phyloP scores from a whole-genome alignment of 768 basidiomycete species.

The Pleurotus djamor region DNA sequence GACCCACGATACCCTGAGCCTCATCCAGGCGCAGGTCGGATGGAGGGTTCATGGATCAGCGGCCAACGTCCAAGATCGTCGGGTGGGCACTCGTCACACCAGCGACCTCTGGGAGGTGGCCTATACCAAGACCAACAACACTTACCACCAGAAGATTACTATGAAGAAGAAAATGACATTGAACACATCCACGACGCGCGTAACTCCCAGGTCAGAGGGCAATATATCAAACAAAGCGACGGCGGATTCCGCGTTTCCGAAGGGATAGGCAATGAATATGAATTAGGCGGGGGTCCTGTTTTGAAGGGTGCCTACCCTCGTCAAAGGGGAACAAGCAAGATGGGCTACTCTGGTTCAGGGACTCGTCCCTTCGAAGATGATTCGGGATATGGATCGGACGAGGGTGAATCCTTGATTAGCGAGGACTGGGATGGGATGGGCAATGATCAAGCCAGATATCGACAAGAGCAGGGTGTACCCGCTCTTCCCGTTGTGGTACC shows the following conservation, averaged over 20 bases:
- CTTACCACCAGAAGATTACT: background rate
- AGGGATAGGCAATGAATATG: background rate
- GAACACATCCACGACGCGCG: background rate
- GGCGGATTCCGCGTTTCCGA: background rate
- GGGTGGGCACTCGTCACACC: background rate
- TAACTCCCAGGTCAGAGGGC: background rate
- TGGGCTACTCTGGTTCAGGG: background rate
- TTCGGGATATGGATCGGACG: slow-evolving; percentile 4
- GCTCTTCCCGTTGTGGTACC: background rate
- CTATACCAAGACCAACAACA: background rate
- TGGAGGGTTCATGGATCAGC: background rate
- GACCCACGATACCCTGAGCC: background rate
- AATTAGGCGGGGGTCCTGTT: background rate
- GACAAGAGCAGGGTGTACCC: background rate
- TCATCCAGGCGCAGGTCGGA: background rate
- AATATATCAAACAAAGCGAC: background rate
- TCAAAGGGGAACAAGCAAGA: background rate
- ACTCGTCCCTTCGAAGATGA: background rate
- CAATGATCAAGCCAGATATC: background rate
- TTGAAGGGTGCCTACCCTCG: background rate
- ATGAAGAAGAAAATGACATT: background rate
- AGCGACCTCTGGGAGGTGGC: background rate
- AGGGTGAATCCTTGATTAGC: slow-evolving; percentile 1
- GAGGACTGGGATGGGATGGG: background rate
- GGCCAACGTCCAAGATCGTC: background rate